Evolutionary conservation across 805 yeast species (phyloP), one percentile per base, ranked within the genome.

Genomic region (Wickerhamiella dianesei): DNA sequence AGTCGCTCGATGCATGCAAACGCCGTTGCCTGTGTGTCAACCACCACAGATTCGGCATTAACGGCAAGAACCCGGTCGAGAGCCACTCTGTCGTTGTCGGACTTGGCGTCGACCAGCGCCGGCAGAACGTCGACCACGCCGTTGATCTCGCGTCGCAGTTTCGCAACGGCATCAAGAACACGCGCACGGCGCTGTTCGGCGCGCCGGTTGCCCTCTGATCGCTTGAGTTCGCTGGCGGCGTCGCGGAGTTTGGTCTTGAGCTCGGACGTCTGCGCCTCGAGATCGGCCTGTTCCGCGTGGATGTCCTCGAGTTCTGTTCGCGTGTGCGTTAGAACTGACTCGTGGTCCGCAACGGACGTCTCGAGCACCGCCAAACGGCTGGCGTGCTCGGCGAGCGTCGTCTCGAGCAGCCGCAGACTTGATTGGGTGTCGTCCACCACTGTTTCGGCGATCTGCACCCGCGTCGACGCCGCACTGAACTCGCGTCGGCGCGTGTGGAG

Each of bases 51-150:
- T 62, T 92, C 95, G 55, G 80, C 74, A 56, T 82, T 73, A 49
- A 75, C 73, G 6, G 96, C 97, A 22, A 92, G 66, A 4, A 82
- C 74, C 0, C 89, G 50, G 43, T 57, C 59, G 2, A 57, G 39
- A 0, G 60, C 59, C 2, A 40, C 43, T 13, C 48, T 40, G 43
- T 47, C 55, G 29, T 43, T 43, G 5, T 46, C 40, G 37, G 56
- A 45, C 75, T 71, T 56, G 18, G 96, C 95, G 47, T 77, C 76
- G 41, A 89, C 82, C 21, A 88, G 68, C 56, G 87, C 96, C 53
- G 77, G 73, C 3, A 89, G 77, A 9, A 86, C 62, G 2, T 96
- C 97, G 53, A 73, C 73, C 2, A 92, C 94, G 3, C 95, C 87
- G 52, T 82, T 74, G n/a, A 80, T 63, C 25, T 35, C 39, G 56